Evolutionary conservation across 495 filamentous ascomycete genomes (phyloP).

Genomic region (Annulohypoxylon nitens): DNA sequence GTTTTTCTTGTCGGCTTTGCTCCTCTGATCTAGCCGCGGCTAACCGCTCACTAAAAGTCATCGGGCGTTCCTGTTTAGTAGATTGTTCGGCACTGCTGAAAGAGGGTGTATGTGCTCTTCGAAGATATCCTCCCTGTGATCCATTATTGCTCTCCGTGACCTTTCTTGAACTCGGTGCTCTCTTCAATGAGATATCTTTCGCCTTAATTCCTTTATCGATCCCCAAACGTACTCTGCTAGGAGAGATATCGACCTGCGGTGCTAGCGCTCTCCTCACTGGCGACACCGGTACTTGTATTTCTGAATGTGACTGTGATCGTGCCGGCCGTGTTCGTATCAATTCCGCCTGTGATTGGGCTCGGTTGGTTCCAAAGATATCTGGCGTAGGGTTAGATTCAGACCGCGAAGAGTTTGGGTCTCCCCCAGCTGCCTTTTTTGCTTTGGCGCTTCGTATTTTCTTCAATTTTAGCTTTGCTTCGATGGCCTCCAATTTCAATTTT

Average conservation of each 20-base stretch:
- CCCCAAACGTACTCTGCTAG: slow-evolving; percentile 82
- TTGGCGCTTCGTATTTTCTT: slow-evolving; percentile 82
- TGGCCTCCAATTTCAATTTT: slow-evolving; percentile 83
- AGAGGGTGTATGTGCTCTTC: slow-evolving; percentile 57
- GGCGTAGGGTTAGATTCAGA: slow-evolving; percentile 37
- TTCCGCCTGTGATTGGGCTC: slow-evolving; percentile 40
- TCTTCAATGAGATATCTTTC: slow-evolving; percentile 85
- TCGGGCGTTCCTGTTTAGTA: slow-evolving; percentile 59
- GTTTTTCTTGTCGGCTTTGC: slow-evolving; percentile 66
- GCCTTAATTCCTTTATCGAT: slow-evolving; percentile 91
- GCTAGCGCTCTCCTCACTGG: slow-evolving; percentile 70
- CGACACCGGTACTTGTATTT: slow-evolving; percentile 84
- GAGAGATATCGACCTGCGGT: slow-evolving; percentile 72
- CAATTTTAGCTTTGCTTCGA: slow-evolving; percentile 88
- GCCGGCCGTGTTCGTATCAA: slow-evolving; percentile 35
- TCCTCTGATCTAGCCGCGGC: slow-evolving; percentile 74
- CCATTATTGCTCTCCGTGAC: slow-evolving; percentile 46
- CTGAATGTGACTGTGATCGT: slow-evolving; percentile 57
- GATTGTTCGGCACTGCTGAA: slow-evolving; percentile 26
- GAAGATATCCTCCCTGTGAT: slow-evolving; percentile 58
- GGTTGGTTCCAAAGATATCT: slow-evolving; percentile 36
- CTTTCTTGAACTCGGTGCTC: slow-evolving; percentile 68
- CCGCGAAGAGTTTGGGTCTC: slow-evolving; percentile 41
- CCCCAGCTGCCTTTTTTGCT: slow-evolving; percentile 53
- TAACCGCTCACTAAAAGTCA: slow-evolving; percentile 89